Base-by-base conservation (phyloP, 768 basidiomycete species). In the Boletus reticuloceps region DNA sequence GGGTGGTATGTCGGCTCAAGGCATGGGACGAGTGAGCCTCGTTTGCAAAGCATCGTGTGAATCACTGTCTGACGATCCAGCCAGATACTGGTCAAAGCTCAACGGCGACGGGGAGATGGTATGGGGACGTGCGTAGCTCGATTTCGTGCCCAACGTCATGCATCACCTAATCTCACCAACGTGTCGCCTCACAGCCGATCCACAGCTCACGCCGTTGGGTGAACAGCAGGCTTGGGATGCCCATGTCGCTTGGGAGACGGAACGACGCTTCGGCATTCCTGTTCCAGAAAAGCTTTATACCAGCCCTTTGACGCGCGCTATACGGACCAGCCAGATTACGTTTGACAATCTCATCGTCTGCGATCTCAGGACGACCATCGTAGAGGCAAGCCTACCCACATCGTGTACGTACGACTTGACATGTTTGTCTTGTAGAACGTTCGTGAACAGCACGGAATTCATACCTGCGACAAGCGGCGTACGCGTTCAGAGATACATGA, bases 401-500 rank as follows among this genome's bases (percentile, higher is more conserved):
- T 13, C 45, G 37, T 41, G 19, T 5, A 14, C 7, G 27, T 39
- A 27, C 34, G 32, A 20, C 39, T 31, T 9, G 9, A 31, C 14
- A 12, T 17, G 6, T 12, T 32, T 25, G 13, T 20, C n/a, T 12
- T 19, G 20, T 25, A 89, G 88, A 78, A 86, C 55, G 77, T 82
- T 41, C 80, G 87, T 29, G 88, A 91, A 67, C 75, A 55, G n/a
- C 22, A 77, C 51, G 86, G 87, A 0, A 74, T 79, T 6, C 86
- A 88, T 60, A 87, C 86, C 1, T 89, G 88, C 62, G 88, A 91
- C 69, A 78, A 79, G 54, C 79, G 87, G 17, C 72, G 73, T n/a
- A 72, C 79, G 1, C 72, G 72, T n/a, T 72, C 79, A 0, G 74
- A 79, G 50, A 83, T 50, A 43, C 43, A 22, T 9, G 12, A 16